Evolutionary conservation across 768 basidiomycete species (phyloP), one percentile per base, ranked within the genome.

Genomic region (Amanita muscaria): DNA sequence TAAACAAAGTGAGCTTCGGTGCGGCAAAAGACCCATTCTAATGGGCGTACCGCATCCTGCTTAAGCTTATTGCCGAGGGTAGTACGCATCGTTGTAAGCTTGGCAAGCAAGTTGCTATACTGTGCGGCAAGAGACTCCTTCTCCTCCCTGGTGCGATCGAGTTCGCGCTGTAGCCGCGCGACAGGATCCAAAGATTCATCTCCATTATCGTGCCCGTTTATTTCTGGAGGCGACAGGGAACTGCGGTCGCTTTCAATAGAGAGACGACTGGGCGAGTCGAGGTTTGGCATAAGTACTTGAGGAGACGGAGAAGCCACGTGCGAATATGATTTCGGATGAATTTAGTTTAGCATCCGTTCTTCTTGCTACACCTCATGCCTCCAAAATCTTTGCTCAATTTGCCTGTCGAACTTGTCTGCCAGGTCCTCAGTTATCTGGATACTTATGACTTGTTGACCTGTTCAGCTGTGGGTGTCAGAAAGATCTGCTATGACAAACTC

Each of bases 51-150:
- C 56, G 96, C 96, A 64, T 98, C 96, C 61, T 94, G 89, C 62
- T 87, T 81, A 45, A 98, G 72, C 63, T 97, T 97, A 59, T 89
- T 93, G 24, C 93, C 91, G 41, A 98, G 70, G 16, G 88, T 87
- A 29, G 83, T 88, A 18, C 93, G 78, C 93, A 99, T 97, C 25
- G 83, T 77, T 2, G 90, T 92, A 36, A 98, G 69, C 64, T 90
- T 97, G 30, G 80, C 78, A 14, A 99, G 72, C 29, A 99, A 71
- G 51, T 77, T 84, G 48, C 79, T 78, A 63, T 98, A 93, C 60
- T 98, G 90, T 11, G 78, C 63, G 4, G 83, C 85, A 23, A 92
- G 70, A n/a, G 74, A 67, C 41, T 97, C 91, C 65, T 89, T 93
- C 69, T 98, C 94, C 53, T 84, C 80, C 47, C 74, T 70, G 18